Percentiles rank a stretch among this genome's conserved stretches.
phyloP scores from a whole-genome alignment of 495 filamentous ascomycete genomes.

The Staphylotrichum longicolle region DNA sequence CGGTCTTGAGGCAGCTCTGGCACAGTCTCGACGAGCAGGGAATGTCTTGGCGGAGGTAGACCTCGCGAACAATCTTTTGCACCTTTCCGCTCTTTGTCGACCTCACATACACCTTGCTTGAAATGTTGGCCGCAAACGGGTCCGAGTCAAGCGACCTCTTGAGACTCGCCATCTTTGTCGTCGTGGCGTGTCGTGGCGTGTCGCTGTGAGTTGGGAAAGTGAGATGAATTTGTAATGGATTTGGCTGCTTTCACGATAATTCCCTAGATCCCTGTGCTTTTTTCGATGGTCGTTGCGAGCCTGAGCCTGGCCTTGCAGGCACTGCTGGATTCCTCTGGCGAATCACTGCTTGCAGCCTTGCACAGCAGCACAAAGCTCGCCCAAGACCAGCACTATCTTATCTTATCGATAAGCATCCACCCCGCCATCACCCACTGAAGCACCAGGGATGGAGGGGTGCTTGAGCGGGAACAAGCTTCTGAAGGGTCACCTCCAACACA shows the following conservation, averaged over 20 bases:
- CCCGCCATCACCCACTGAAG: neutral
- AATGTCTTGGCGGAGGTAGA: slow-evolving; percentile 94
- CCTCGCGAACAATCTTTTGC: slow-evolving; percentile 94
- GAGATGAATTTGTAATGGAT: neutral
- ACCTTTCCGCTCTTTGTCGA: slow-evolving; percentile 95
- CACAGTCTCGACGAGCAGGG: slow-evolving; percentile 95
- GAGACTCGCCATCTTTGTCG: slow-evolving; percentile 72
- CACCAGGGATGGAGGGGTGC: neutral
- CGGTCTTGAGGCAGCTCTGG: slow-evolving; percentile 62
- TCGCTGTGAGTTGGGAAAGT: neutral
- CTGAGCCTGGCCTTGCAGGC: too few species aligned
- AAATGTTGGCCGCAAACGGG: slow-evolving; percentile 69
- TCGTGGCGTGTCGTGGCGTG: neutral
- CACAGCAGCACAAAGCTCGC: neutral
- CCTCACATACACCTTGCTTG: slow-evolving; percentile 88
- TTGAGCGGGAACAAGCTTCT: neutral
- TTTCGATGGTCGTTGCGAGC: slow-evolving; percentile 19
- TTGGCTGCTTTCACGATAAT: neutral
- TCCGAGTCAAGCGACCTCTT: slow-evolving; percentile 71
- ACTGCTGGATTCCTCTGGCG: slow-evolving; percentile 11
- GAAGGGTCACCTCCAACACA: neutral
- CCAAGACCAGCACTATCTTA: neutral
- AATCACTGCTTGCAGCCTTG: slow-evolving; percentile 27
- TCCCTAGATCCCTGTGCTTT: neutral
- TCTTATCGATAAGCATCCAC: slow-evolving; percentile 22